Conservation (phyloP, 768 basidiomycete species). For the Lentinula sp. region DNA sequence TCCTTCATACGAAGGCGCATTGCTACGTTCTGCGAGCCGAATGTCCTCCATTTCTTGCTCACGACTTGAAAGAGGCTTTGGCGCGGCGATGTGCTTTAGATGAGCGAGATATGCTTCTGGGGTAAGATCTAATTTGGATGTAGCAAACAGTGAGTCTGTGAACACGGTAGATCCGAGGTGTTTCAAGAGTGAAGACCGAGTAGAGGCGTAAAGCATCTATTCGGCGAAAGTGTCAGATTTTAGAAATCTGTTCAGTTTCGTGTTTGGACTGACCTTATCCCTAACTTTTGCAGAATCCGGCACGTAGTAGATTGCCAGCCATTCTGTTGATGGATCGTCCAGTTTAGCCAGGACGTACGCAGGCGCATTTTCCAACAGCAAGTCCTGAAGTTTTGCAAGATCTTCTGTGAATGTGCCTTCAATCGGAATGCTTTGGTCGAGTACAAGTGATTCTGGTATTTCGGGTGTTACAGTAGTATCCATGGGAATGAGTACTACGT, state of each 20-base stretch:
- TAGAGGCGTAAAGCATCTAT: constrained; percentile 88
- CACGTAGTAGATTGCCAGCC: constrained; percentile 76
- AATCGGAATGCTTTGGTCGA: constrained; percentile 43
- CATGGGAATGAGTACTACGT: constrained; percentile 15
- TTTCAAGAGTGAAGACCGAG: constrained; percentile 62
- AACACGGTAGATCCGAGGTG: constrained; percentile 71
- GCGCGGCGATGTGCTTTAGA: constrained; percentile 62
- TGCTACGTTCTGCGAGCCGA: constrained; percentile 66
- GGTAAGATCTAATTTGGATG: constrained; percentile 60
- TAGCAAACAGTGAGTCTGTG: constrained; percentile 73
- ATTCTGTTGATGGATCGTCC: constrained; percentile 55
- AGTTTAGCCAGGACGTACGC: constrained; percentile 72
- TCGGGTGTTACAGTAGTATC: neutral
- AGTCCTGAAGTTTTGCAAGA: constrained; percentile 45
- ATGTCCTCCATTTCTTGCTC: constrained; percentile 82
- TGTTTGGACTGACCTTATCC: constrained; percentile 54
- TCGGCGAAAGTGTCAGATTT: neutral
- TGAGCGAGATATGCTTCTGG: constrained; percentile 71
- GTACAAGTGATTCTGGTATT: constrained; percentile 58
- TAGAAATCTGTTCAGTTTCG: neutral
- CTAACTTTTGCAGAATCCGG: constrained; percentile 77
- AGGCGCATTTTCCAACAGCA: constrained; percentile 56
- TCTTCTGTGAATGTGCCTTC: constrained; percentile 56
- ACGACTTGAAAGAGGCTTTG: constrained; percentile 74
- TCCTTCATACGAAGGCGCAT: constrained; percentile 49